Percentiles rank a stretch among this genome's conserved stretches.
Evolutionary conservation across 306 rosid genomes (phyloP).

Genomic region (Phaseolus lunatus): DNA sequence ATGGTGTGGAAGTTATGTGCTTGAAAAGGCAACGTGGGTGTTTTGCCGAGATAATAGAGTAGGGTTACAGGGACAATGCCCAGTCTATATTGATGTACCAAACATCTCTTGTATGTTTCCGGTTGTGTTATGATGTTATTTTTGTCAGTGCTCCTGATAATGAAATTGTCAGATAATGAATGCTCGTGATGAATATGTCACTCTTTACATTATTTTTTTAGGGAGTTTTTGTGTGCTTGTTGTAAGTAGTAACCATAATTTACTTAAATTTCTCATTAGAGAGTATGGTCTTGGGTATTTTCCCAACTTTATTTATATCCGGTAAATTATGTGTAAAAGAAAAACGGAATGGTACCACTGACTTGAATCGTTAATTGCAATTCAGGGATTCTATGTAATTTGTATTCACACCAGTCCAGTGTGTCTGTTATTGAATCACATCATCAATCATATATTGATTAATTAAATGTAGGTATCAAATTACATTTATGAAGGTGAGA

Average conservation of each 20-base stretch:
- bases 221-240: constrained; percentile 4
- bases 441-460: background rate
- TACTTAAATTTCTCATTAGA: background rate
- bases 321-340: background rate
- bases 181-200: constrained; percentile 45
- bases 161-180: constrained; percentile 50
- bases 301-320: background rate
- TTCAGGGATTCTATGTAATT: background rate
- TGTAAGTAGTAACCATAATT: background rate
- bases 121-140: constrained; percentile 51
- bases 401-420: background rate
- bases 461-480: background rate
- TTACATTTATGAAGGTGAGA: background rate
- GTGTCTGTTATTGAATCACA: background rate
- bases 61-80: constrained; percentile 47
- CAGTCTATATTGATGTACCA: constrained; percentile 52
- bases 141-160: constrained; percentile 47
- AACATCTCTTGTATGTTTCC: constrained; percentile 48
- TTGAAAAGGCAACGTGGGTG: constrained; percentile 44
- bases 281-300: background rate
- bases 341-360: background rate
- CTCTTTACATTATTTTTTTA: constrained; percentile 21
- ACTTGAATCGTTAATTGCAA: background rate
- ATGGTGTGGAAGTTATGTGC: constrained; percentile 51
- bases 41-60: constrained; percentile 47